Percentiles rank a stretch among this genome's conserved stretches.
Evolutionary conservation across 73 alveolate genomes (phyloP).

Genomic region (Paramecium sexaurelia): DNA sequence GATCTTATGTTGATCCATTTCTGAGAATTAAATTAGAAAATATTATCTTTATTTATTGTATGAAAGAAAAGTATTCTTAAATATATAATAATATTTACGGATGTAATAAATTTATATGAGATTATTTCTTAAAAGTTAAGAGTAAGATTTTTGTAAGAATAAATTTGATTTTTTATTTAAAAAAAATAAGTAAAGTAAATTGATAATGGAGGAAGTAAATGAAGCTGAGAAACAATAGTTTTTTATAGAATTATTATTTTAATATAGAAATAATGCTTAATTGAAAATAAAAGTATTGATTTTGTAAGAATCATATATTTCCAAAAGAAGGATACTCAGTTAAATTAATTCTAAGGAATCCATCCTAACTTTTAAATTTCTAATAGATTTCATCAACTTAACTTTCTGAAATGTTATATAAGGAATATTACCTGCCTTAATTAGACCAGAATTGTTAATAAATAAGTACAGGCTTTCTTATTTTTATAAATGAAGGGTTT

Average conservation of each 20-base stretch:
- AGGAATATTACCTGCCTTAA: not conserved
- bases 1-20: too few relatives aligned
- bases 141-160: too few relatives aligned
- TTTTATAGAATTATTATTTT: not conserved
- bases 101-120: too few relatives aligned
- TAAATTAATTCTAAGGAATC: not conserved
- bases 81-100: too few relatives aligned
- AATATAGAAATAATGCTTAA: not conserved
- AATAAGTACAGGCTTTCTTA: slow-evolving; percentile 34
- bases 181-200: too few relatives aligned
- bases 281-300: not conserved
- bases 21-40: too few relatives aligned
- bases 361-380: slow-evolving; percentile 6
- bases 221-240: too few relatives aligned
- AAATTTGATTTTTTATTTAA: too few relatives aligned
- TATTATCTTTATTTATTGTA: too few relatives aligned
- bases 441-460: not conserved
- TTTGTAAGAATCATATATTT: not conserved
- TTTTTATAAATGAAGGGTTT: not conserved
- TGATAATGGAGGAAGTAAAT: not conserved
- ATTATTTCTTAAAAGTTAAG: too few relatives aligned
- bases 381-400: slow-evolving; percentile 15
- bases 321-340: slow-evolving; percentile 42
- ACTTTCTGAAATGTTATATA: not conserved
- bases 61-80: too few relatives aligned